Conservation (phyloP, 441 rosid species). For the Adansonia madagascariensis region DNA sequence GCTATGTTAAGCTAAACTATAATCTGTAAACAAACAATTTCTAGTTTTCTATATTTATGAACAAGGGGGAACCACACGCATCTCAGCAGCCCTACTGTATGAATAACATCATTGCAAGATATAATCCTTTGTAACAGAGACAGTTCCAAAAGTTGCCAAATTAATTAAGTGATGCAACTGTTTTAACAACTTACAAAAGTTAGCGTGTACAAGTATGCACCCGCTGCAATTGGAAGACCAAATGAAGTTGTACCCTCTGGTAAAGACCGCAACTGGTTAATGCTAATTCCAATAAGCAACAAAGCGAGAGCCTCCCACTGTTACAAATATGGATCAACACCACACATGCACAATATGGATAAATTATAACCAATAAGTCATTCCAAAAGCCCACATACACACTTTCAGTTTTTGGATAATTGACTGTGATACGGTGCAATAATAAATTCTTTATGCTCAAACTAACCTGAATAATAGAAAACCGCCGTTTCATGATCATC, state of each 20-base stretch:
- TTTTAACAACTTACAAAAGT: slow-evolving; percentile 69
- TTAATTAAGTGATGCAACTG: background rate
- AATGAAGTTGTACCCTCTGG: slow-evolving; percentile 75
- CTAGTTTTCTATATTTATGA: background rate
- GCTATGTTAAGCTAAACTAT: background rate
- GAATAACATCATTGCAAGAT: background rate
- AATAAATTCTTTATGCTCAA: background rate
- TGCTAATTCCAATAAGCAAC: slow-evolving; percentile 92
- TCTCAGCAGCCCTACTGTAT: background rate
- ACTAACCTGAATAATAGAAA: slow-evolving; percentile 88
- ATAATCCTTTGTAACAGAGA: background rate
- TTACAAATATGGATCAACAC: slow-evolving; percentile 27
- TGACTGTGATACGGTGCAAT: background rate
- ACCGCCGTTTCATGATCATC: slow-evolving; percentile 87
- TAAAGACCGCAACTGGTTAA: slow-evolving; percentile 84
- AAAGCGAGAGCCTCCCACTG: slow-evolving; percentile 99
- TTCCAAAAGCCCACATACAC: slow-evolving; percentile 4
- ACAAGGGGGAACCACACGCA: background rate
- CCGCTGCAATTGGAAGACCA: slow-evolving; percentile 80
- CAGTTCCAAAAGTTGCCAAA: background rate
- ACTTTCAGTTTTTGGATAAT: background rate
- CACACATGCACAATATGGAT: slow-evolving; percentile 9
- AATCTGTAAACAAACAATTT: background rate
- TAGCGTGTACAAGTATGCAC: slow-evolving; percentile 84
- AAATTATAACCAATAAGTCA: background rate